Base-by-base conservation (phyloP, 202 grass and related monocot species). In the Thinopyrum obtusiflorum region DNA sequence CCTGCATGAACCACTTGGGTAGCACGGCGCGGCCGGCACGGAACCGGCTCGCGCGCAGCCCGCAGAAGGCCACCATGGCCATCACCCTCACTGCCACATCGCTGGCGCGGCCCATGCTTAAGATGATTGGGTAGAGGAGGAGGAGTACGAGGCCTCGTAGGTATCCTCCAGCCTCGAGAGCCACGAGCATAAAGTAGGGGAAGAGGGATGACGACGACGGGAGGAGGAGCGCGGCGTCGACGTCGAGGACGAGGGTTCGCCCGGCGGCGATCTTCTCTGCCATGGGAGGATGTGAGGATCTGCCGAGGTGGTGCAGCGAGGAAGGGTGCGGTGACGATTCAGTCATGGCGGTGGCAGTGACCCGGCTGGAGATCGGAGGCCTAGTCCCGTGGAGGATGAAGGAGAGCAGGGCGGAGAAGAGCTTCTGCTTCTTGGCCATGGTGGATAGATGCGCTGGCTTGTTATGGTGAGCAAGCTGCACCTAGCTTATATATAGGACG, bases 181-280 rank as follows among this genome's bases (percentile, higher is more conserved):
- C 94, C 8, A 91, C 90, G 3, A 94, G 88, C 94, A 97, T 94
- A 88, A 97, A 97, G 92, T 94, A 94, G 17, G 84, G 86, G 65
- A 97, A 94, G 14, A 82, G 64, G 65, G 82, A 44, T 15, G 78
- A 13, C 3, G 78, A n/a, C 3, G 71, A 74, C 51, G 64, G 5
- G 8, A 53, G 17, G 15, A 94, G 79, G 3, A 97, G 80, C 9
- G 49, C 80, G 4, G 82, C 57, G 61, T 97, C 92, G 4, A 97
- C 84, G 53, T 92, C 90, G 13, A 91, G 33, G 8, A 94, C 49
- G 15, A 91, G 23, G n/a, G 88, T 81, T 29, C 37, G 57, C 44
- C 17, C 44, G 44, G 2, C 51, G 28, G 18, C 37, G 53, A 70
- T 17, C 65, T 65, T 9, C 39, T 62, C 46, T 7, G 7, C 14